A percentile compares a stretch with the other conserved stretches of the same genome.
phyloP scores from a whole-genome alignment of 208 protist species.

The Strigomonas culicis region DNA sequence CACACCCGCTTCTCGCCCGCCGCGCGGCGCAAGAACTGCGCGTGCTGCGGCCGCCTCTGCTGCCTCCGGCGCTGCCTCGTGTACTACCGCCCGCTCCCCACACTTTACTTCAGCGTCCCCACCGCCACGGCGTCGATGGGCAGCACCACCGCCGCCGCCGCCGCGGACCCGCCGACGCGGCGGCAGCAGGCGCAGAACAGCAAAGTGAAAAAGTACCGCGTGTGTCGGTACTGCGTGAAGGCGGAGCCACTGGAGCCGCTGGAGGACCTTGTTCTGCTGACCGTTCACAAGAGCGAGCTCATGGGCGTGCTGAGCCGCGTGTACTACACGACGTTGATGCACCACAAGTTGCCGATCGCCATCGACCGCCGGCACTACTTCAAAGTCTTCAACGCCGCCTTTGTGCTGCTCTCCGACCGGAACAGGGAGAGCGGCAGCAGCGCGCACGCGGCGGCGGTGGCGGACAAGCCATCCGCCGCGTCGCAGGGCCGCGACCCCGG shows the following conservation, averaged over 20 bases:
- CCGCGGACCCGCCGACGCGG: too few species aligned
- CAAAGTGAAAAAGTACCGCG: conserved; percentile 12
- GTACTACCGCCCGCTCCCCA: conserved; percentile 52
- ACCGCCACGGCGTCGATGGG: background rate
- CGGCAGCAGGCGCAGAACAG: too few species aligned
- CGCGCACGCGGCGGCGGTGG: too few species aligned
- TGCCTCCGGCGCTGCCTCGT: conserved; percentile 51
- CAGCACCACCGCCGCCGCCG: too few species aligned
- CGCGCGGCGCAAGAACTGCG: conserved; percentile 59
- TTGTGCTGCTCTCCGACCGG: too few species aligned
- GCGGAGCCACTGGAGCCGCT: conserved; percentile 55
- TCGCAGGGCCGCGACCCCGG: too few species aligned
- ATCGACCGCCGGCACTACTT: conserved; percentile 17
- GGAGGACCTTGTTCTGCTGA: conserved; percentile 70
- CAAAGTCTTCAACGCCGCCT: background rate
- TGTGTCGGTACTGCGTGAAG: conserved; percentile 53
- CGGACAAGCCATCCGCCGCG: too few species aligned
- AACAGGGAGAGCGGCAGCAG: too few species aligned
- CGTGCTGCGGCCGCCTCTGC: conserved; percentile 62
- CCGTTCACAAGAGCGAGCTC: conserved; percentile 61
- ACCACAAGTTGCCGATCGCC: conserved; percentile 63
- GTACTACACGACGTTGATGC: conserved; percentile 13
- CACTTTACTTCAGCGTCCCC: conserved; percentile 19
- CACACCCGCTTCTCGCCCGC: conserved; percentile 19
- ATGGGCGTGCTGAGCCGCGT: conserved; percentile 25